These are phyloP conservation scores for Coniochaeta ligniaria DNA, from an alignment of 2,329 filamentous ascomycete genomes.

Conservation along the genomic window DNA sequence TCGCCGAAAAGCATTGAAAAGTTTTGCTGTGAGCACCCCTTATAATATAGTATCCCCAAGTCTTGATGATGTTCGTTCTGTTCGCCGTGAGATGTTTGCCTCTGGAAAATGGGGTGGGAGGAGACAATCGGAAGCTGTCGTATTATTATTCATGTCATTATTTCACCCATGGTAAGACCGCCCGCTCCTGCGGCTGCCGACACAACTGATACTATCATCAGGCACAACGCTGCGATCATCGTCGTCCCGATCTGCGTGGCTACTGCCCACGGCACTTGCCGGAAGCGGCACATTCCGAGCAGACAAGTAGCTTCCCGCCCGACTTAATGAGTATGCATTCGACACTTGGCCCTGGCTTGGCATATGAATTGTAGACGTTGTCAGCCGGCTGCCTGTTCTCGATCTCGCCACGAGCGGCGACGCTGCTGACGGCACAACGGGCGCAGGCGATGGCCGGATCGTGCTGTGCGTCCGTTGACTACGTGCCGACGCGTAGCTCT, in stretches of 20 bases:
- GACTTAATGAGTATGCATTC: constrained; percentile 9
- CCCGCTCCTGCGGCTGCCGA: constrained; percentile 35
- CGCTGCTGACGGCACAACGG: constrained; percentile 14
- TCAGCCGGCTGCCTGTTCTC: constrained; percentile 19
- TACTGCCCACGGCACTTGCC: constrained; percentile 31
- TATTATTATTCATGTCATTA: neutral
- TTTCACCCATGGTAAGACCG: constrained; percentile 13
- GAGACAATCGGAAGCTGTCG: neutral
- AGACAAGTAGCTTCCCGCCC: constrained; percentile 12
- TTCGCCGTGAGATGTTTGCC: neutral
- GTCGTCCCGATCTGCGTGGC: constrained; percentile 34
- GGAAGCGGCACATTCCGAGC: constrained; percentile 32
- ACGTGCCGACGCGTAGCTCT: constrained; percentile 36
- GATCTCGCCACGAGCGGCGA: constrained; percentile 23
- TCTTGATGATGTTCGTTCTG: neutral
- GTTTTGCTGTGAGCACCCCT: neutral
- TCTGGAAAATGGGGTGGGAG: neutral
- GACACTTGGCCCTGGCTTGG: constrained; percentile 4
- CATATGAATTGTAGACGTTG: constrained; percentile 13
- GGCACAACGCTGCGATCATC: constrained; percentile 49
- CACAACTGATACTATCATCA: constrained; percentile 55
- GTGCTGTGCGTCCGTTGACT: constrained; percentile 29
- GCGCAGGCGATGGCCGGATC: constrained; percentile 16
- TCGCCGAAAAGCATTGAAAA: neutral
- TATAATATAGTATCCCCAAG: neutral